phyloP scores from a whole-genome alignment of 2,329 filamentous ascomycete species.

The Colletotrichum lupini region DNA sequence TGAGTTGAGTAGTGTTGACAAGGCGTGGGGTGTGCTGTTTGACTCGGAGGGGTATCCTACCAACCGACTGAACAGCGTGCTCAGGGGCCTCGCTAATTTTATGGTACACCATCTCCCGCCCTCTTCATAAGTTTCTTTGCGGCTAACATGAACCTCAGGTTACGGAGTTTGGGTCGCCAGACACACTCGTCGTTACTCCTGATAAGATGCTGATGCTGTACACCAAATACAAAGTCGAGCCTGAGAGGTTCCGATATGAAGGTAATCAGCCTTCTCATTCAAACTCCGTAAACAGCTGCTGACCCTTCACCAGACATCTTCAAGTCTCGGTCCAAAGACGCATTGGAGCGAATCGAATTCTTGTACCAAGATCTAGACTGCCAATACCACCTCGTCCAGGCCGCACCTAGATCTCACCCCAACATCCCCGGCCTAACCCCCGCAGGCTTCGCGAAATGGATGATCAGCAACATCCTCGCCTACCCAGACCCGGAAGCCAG shows the following conservation, averaged over 20 bases:
- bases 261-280: conserved; percentile 55
- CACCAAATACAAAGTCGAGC: conserved; percentile 69
- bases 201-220: conserved; percentile 82
- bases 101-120: conserved; percentile 62
- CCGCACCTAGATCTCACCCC: conserved; percentile 61
- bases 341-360: conserved; percentile 64
- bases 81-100: conserved; percentile 79
- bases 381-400: conserved; percentile 74
- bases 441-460: conserved; percentile 77
- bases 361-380: conserved; percentile 66
- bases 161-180: conserved; percentile 38
- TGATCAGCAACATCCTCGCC: conserved; percentile 77
- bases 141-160: conserved; percentile 40
- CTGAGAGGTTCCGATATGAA: conserved; percentile 76
- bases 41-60: conserved; percentile 75
- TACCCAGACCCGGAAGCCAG: conserved; percentile 81
- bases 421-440: conserved; percentile 74
- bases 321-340: conserved; percentile 50
- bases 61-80: conserved; percentile 73
- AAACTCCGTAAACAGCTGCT: not conserved
- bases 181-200: conserved; percentile 75
- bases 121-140: not conserved
- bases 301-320: conserved; percentile 60
- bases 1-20: conserved; percentile 71
- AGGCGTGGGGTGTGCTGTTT: conserved; percentile 82